Evolutionary conservation across 140 eudicot species (phyloP).

Genomic region (Oenanthe javanica): DNA sequence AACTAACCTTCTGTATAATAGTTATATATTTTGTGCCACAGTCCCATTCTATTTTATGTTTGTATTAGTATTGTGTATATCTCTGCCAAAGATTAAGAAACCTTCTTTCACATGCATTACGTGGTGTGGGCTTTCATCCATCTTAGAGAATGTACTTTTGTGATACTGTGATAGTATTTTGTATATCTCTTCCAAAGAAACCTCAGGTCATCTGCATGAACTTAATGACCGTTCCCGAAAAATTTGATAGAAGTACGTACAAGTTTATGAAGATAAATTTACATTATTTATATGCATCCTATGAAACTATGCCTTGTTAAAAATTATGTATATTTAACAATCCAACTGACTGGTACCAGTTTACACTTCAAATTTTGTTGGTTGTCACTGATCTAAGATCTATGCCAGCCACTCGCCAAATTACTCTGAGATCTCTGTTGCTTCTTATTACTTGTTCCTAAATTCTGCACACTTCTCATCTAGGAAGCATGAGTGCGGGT

Average conservation of each 20-base stretch:
- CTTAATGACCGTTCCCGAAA: not conserved
- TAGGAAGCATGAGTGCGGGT: no score
- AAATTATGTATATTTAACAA: not conserved
- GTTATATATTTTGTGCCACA: not conserved
- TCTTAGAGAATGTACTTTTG: not conserved
- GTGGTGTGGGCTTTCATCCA: not conserved
- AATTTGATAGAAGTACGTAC: not conserved
- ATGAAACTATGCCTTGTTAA: not conserved
- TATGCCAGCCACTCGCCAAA: not conserved
- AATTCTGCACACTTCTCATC: not conserved
- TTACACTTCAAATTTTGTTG: not conserved
- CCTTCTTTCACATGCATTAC: not conserved
- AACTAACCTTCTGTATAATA: not conserved
- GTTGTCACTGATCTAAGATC: not conserved
- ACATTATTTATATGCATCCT: not conserved
- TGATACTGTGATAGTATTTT: not conserved
- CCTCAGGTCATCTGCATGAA: not conserved
- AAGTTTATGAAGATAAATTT: not conserved
- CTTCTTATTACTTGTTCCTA: not conserved
- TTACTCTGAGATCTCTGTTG: not conserved
- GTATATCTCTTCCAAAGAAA: not conserved
- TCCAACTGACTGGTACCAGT: not conserved
- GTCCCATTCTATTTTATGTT: not conserved
- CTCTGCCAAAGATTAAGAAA: not conserved
- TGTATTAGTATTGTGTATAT: not conserved